Percentiles rank a stretch among this genome's conserved stretches.
These are phyloP conservation scores for Sonneratia caseolaris DNA, from an alignment of 345 rosid genomes.

Conservation along the genomic window DNA sequence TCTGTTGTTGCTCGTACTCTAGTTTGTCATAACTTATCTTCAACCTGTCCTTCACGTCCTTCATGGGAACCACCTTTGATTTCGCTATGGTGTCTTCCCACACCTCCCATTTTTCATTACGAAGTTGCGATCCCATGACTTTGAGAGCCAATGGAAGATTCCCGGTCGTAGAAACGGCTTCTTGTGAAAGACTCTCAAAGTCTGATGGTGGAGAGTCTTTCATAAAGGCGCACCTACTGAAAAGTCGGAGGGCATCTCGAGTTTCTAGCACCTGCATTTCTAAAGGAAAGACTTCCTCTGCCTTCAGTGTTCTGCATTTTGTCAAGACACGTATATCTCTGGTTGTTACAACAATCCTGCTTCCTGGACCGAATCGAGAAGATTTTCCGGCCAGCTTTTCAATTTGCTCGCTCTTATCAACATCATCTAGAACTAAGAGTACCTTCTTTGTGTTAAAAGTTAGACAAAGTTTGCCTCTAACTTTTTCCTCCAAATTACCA, in stretches of 20 bases:
- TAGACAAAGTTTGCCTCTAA: too few species aligned
- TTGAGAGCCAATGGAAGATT: slow-evolving; percentile 1
- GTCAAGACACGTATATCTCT: not conserved
- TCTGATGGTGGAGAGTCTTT: not conserved
- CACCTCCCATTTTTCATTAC: not conserved
- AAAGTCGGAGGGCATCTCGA: not conserved
- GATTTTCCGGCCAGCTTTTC: not conserved
- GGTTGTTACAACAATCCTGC: not conserved
- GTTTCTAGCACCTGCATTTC: not conserved
- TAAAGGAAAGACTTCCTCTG: not conserved
- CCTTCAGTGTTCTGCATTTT: not conserved
- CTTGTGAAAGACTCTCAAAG: not conserved
- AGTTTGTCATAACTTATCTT: slow-evolving; percentile 4
- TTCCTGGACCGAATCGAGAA: not conserved
- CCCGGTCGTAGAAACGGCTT: not conserved
- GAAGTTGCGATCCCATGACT: not conserved
- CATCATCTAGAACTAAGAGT: slow-evolving; percentile 12
- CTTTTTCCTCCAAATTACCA: too few species aligned
- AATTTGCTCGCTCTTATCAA: not conserved
- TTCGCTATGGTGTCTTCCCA: not conserved
- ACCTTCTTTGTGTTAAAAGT: slow-evolving; percentile 10
- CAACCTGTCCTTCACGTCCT: not conserved
- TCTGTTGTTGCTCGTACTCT: too few species aligned
- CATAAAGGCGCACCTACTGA: slow-evolving; percentile 2
- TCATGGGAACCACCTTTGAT: not conserved